Base-by-base conservation (phyloP, 768 basidiomycete species). In the Daedalea quercina region DNA sequence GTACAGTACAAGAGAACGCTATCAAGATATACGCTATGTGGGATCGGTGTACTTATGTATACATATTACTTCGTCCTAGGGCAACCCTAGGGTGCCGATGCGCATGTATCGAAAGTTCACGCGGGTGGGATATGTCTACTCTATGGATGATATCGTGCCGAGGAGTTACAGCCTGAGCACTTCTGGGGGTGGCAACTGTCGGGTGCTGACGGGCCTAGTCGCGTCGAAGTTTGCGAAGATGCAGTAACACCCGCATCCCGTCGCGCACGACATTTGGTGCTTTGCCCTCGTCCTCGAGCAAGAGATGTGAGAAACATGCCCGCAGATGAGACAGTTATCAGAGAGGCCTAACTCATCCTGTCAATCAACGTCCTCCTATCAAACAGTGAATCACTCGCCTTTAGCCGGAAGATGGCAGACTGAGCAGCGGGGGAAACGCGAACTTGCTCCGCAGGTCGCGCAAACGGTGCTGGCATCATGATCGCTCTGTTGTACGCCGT, bases 331-430 rank as follows among this genome's bases (percentile, higher is more conserved):
- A 46, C 66, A 67, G 1, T 48, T 54, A 40, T 62, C 54, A 9
- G 63, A 65, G 13, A 67, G 58, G 3, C 64, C 66, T 67, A 41
- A 0, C 15, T 4, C n/a, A 11, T 1, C n/a, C 35, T 9, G 11
- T 49, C 3, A 46, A n/a, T n/a, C n/a, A n/a, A n/a, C n/a, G 33
- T 43, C 26, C 17, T 15, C 23, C 55, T 13, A 35, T 28, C 34
- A 2, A 34, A 20, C 2, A 25, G 33, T 13, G 4, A 17, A 17
- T 1, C 3, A 64, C 73, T 9, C 56, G 81, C 90, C 87, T 76
- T 81, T 86, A 53, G 85, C 81, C 6, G 87, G 84, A 26, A 91
- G 76, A 45, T 87, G 76, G 64, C 90, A 91, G 17, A 91, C 76
- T 0, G 86, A 79, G 62, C 90, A 92, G 6, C 67, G 67, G 1